Evolutionary conservation across 1,284 basidiomycete species (phyloP).

Genomic region (Macrocystidia cucumis): DNA sequence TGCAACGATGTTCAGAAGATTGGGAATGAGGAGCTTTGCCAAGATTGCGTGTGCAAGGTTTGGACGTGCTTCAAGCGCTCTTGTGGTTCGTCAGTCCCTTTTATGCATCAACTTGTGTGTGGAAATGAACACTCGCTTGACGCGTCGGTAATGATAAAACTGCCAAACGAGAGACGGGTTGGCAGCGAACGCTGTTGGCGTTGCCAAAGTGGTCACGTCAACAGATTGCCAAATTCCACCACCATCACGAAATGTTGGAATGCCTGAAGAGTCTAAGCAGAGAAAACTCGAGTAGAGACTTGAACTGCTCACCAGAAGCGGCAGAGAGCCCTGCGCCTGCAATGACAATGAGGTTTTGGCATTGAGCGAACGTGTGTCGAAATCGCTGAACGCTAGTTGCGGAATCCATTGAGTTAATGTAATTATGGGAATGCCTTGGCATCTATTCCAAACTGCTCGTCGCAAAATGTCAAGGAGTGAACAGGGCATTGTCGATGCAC

Average conservation of each 20-base stretch:
- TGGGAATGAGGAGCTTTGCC: conserved; percentile 14
- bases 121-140: conserved; percentile 25
- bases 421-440: too few species aligned
- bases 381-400: too few species aligned
- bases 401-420: too few species aligned
- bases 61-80: conserved; percentile 15
- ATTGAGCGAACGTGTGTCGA: too few species aligned
- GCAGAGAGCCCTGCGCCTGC: conserved; percentile 15
- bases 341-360: conserved; percentile 11
- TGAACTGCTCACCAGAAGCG: conserved; percentile 10
- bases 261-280: conserved; percentile 24
- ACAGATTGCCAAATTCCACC: conserved; percentile 49
- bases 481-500: too few species aligned
- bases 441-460: too few species aligned
- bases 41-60: conserved; percentile 17
- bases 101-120: background rate
- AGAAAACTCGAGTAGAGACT: background rate
- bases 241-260: conserved; percentile 49
- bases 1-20: conserved; percentile 6
- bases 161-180: conserved; percentile 53
- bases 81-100: too few species aligned
- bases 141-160: conserved; percentile 52
- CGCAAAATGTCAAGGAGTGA: too few species aligned
- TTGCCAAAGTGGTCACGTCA: conserved; percentile 43
- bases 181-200: conserved; percentile 41